These are phyloP conservation scores for Wickerhamiella sergipiensis DNA, from an alignment of 805 yeast species.

Conservation along the genomic window DNA sequence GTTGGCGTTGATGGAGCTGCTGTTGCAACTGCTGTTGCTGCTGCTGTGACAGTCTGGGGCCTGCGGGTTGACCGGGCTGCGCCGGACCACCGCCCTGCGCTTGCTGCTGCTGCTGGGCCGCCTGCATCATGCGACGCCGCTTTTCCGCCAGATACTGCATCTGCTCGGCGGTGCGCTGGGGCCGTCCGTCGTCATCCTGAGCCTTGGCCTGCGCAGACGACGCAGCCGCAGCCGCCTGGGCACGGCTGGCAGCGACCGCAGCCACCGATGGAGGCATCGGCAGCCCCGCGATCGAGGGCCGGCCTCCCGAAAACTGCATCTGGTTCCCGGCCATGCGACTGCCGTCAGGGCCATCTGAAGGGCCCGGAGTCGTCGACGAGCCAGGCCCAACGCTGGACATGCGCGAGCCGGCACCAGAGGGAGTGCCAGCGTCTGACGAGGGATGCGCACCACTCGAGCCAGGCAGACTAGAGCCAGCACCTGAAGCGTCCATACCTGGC, in stretches of 20 bases:
- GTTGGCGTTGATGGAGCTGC: slow-evolving; percentile 4
- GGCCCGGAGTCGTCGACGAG: too few relatives aligned
- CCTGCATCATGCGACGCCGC: slow-evolving; percentile 11
- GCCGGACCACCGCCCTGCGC: too few relatives aligned
- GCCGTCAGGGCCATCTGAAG: too few relatives aligned
- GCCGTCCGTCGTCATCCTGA: background rate
- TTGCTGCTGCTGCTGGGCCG: slow-evolving; percentile 21
- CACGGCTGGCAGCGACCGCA: slow-evolving; percentile 13
- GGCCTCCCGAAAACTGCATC: background rate
- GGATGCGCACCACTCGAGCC: background rate
- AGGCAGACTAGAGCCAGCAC: background rate
- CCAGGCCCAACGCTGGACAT: background rate
- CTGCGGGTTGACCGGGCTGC: slow-evolving; percentile 8
- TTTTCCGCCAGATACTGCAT: slow-evolving; percentile 13
- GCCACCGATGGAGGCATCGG: slow-evolving; percentile 20
- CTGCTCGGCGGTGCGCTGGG: slow-evolving; percentile 14
- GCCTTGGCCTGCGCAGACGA: slow-evolving; percentile 14
- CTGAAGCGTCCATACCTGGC: too few relatives aligned
- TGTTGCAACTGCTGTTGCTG: slow-evolving; percentile 8
- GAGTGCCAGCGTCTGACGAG: background rate
- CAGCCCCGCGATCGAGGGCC: slow-evolving; percentile 17
- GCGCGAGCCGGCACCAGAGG: slow-evolving; percentile 1
- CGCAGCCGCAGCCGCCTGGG: background rate
- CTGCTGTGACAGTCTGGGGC: slow-evolving; percentile 6
- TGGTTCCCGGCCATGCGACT: background rate